Evolutionary conservation across 345 rosid species (phyloP), one percentile per base, ranked within the genome.

Genomic region (Eucalyptus decipiens): DNA sequence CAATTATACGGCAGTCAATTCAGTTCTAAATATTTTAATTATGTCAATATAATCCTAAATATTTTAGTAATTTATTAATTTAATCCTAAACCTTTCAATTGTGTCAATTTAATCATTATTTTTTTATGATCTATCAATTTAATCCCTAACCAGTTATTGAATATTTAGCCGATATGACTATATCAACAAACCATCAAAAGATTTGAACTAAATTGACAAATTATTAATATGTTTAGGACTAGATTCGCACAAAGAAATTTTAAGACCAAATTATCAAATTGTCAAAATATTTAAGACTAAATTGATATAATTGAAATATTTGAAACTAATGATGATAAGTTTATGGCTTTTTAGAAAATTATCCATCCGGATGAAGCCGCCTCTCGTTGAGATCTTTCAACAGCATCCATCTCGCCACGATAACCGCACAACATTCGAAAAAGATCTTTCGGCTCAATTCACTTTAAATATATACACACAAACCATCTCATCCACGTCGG

Each of bases 271-370:
- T 24, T 24, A 56, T 9, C 3, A 56, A 2, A 56, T 24, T 1
- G 0, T 24, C 3, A 56, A 56, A 24, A 0, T 4, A 0, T 24
- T 56, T 0, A 5, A 0, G 0, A 2, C 0, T 4, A 1, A 56
- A 56, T 24, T 9, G 1, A 26, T 24, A 56, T 24, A 24, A 24
- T 56, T 24, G 2, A 23, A 56, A 56, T 0, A 1, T 56, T 24
- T 1, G 13, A 23, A 1, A 24, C 0, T 26, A 5, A 10, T 56
- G 4, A 56, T 26, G 24, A 56, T 56, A 24, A 56, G 0, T 9
- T 10, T 9, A 24, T 56, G 12, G 0, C 0, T 56, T 4, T 56
- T 24, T 10, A 6, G 13, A 24, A 2, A 56, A 11, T 4, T 56
- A 23, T 56, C 13, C 30, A 19, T 2, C 15, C 45, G 4, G 37